Conservation (phyloP, 2,329 filamentous ascomycete genomes). For the Teratosphaeria viscida region DNA sequence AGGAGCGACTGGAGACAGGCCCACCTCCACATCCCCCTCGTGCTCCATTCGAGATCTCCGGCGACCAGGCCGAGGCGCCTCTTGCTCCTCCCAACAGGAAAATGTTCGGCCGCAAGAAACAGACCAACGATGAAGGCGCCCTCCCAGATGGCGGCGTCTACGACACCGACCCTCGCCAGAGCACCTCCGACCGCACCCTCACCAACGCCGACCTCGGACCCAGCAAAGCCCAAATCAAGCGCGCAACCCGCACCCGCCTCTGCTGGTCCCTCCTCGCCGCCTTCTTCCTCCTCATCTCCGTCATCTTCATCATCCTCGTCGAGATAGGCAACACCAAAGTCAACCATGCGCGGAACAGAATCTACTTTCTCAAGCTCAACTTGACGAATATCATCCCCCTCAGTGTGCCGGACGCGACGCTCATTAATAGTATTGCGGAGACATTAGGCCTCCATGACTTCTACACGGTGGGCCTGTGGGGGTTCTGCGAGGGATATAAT, state of each 20-base stretch:
- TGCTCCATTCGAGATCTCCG: not conserved
- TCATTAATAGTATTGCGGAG: slow-evolving; percentile 81
- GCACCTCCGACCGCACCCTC: slow-evolving; percentile 16
- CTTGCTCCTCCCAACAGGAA: slow-evolving; percentile 5
- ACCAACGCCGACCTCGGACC: slow-evolving; percentile 19
- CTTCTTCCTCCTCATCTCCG: slow-evolving; percentile 60
- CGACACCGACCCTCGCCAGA: slow-evolving; percentile 1
- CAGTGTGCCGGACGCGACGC: slow-evolving; percentile 56
- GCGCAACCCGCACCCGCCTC: slow-evolving; percentile 43
- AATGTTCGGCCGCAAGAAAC: slow-evolving; percentile 24
- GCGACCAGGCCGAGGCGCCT: not conserved
- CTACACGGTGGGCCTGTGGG: slow-evolving; percentile 87
- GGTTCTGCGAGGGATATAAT: slow-evolving; percentile 78
- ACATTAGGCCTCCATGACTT: slow-evolving; percentile 86
- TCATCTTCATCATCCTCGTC: slow-evolving; percentile 72
- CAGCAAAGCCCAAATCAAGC: slow-evolving; percentile 32
- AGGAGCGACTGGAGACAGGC: not conserved
- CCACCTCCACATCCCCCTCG: not conserved
- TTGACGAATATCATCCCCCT: slow-evolving; percentile 70
- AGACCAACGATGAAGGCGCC: slow-evolving; percentile 4
- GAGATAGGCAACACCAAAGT: slow-evolving; percentile 61
- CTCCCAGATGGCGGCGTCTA: slow-evolving; percentile 4
- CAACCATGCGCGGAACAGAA: slow-evolving; percentile 53
- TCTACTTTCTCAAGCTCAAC: slow-evolving; percentile 79
- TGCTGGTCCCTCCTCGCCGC: slow-evolving; percentile 56